These are phyloP conservation scores for Massariosphaeria phaeospora DNA, from an alignment of 495 filamentous ascomycete genomes.

Conservation along the genomic window DNA sequence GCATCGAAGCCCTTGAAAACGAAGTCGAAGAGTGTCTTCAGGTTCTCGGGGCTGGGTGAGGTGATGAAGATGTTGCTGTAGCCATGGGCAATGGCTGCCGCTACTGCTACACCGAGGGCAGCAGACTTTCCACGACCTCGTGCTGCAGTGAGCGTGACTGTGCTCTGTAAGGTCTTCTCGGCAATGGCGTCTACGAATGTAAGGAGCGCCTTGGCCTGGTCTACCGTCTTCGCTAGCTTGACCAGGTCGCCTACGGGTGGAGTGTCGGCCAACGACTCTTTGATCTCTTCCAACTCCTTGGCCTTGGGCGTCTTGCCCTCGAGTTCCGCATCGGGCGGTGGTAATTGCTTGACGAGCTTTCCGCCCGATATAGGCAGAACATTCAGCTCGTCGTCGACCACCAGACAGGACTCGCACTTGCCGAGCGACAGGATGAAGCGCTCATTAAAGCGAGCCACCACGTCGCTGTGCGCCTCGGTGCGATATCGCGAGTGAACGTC, in stretches of 20 bases:
- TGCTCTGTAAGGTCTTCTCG: slow-evolving; percentile 91
- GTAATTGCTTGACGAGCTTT: slow-evolving; percentile 80
- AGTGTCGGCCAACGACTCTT: slow-evolving; percentile 77
- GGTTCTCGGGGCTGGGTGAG: slow-evolving; percentile 94
- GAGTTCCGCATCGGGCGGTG: slow-evolving; percentile 62
- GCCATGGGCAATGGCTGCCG: slow-evolving; percentile 88
- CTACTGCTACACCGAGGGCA: slow-evolving; percentile 87
- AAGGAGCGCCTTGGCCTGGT: slow-evolving; percentile 90
- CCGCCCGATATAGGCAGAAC: slow-evolving; percentile 96
- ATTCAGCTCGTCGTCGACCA: slow-evolving; percentile 97
- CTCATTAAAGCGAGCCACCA: slow-evolving; percentile 95
- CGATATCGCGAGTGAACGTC: slow-evolving; percentile 95
- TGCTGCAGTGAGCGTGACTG: slow-evolving; percentile 87
- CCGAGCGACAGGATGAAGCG: slow-evolving; percentile 93
- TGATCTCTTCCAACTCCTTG: slow-evolving; percentile 78
- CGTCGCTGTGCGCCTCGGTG: slow-evolving; percentile 94
- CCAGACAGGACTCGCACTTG: slow-evolving; percentile 88
- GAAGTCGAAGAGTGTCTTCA: slow-evolving; percentile 98
- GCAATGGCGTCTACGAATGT: slow-evolving; percentile 95
- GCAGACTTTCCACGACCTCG: slow-evolving; percentile 97
- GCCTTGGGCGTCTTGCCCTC: slow-evolving; percentile 60
- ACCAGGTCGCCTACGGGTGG: slow-evolving; percentile 82
- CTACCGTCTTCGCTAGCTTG: slow-evolving; percentile 78
- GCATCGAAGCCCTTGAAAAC: slow-evolving; percentile 98
- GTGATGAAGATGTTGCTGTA: slow-evolving; percentile 99